These are phyloP conservation scores for Aaosphaeria pasadenensis DNA, from an alignment of 2,329 filamentous ascomycete species.

Conservation along the genomic window DNA sequence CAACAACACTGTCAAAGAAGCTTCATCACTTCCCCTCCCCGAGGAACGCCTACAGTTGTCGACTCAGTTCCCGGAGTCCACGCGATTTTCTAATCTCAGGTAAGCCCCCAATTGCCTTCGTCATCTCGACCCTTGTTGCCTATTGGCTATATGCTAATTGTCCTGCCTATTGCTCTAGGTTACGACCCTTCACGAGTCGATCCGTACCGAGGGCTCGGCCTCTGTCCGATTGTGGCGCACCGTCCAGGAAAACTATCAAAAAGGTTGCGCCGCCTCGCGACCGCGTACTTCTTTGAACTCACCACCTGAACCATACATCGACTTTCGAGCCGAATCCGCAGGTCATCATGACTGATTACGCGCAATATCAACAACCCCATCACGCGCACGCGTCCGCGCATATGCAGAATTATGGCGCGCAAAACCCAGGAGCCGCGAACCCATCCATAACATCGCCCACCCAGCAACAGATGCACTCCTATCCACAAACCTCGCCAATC, in stretches of 20 bases:
- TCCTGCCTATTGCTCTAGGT: slow-evolving; percentile 30
- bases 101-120: slow-evolving; percentile 20
- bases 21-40: slow-evolving; percentile 1
- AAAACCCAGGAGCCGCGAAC: slow-evolving; percentile 34
- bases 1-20: slow-evolving; percentile 16
- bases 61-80: slow-evolving; percentile 1
- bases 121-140: slow-evolving; percentile 9
- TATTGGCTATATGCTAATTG: slow-evolving; percentile 31
- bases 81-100: slow-evolving; percentile 16
- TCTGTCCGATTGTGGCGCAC: slow-evolving; percentile 29
- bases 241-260: no score
- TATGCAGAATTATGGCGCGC: slow-evolving; percentile 38
- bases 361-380: slow-evolving; percentile 48
- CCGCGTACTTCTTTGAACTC: slow-evolving; percentile 23
- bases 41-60: no score
- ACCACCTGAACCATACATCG: background rate
- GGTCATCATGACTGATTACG: slow-evolving; percentile 46
- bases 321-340: no score
- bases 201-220: slow-evolving; percentile 3
- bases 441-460: slow-evolving; percentile 68
- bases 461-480: slow-evolving; percentile 51
- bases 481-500: slow-evolving; percentile 73
- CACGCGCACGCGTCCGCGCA: slow-evolving; percentile 43
- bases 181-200: slow-evolving; percentile 19
- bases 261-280: slow-evolving; percentile 18